A percentile compares a stretch with the other conserved stretches of the same genome.
These are phyloP conservation scores for Cytospora piceicola DNA, from an alignment of 2,329 filamentous ascomycete genomes.

Conservation along the genomic window DNA sequence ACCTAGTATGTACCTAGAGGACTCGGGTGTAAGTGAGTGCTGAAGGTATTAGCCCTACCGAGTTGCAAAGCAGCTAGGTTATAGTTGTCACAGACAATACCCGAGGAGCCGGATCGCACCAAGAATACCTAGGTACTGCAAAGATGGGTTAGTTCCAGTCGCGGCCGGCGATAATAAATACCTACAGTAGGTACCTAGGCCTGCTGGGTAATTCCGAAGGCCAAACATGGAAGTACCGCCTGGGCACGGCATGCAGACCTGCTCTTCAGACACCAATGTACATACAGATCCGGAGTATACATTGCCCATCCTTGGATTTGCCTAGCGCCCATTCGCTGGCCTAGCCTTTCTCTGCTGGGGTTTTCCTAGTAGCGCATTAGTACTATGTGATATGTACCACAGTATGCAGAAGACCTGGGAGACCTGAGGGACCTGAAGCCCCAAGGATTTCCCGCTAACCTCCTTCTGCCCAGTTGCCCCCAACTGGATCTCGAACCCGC, in stretches of 20 bases:
- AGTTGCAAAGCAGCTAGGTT: not conserved
- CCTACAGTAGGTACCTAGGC: too few species aligned
- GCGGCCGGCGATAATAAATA: not conserved
- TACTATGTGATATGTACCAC: not conserved
- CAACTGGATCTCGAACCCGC: not conserved
- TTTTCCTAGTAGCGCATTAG: not conserved
- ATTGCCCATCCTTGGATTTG: not conserved
- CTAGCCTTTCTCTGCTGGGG: not conserved
- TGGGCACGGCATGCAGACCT: not conserved
- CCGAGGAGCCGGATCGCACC: not conserved
- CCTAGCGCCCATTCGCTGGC: not conserved
- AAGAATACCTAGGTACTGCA: not conserved
- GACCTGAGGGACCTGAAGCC: not conserved
- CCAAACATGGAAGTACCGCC: not conserved
- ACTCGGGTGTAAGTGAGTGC: not conserved
- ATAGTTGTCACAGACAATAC: not conserved
- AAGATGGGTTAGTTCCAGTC: not conserved
- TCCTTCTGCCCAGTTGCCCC: not conserved
- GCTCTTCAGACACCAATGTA: not conserved
- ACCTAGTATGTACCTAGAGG: too few species aligned
- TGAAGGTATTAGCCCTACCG: not conserved
- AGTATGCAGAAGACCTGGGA: slow-evolving; percentile 3
- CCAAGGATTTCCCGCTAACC: slow-evolving; percentile 5
- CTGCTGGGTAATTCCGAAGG: not conserved
- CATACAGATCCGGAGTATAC: not conserved